phyloP scores from a whole-genome alignment of 768 basidiomycete genomes.

The Chiua virens region DNA sequence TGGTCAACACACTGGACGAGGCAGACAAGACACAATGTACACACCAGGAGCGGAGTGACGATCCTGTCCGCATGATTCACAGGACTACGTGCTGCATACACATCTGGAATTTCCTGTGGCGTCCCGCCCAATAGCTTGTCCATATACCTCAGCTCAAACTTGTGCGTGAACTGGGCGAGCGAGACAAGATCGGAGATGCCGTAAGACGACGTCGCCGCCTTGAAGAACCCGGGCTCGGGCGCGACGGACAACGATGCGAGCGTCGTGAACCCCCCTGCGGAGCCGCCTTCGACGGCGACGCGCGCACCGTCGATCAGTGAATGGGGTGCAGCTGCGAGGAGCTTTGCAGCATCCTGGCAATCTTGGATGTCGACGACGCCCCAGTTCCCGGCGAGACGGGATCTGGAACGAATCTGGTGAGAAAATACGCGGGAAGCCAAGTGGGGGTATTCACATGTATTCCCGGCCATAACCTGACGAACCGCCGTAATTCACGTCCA shows the following conservation, averaged over 20 bases:
- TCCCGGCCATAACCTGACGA: slow-evolving; percentile 71
- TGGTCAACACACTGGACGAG: background rate
- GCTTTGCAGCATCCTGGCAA: slow-evolving; percentile 51
- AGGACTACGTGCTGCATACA: slow-evolving; percentile 62
- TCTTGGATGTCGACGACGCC: slow-evolving; percentile 74
- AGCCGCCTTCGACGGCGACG: slow-evolving; percentile 67
- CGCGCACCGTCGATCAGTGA: slow-evolving; percentile 63
- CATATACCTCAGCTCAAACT: slow-evolving; percentile 62
- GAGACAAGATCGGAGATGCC: slow-evolving; percentile 65
- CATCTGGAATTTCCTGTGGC: slow-evolving; percentile 48
- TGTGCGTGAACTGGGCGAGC: slow-evolving; percentile 67
- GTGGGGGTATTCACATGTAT: slow-evolving; percentile 45
- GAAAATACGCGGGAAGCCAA: no score
- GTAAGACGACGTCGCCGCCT: slow-evolving; percentile 62
- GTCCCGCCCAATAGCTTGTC: slow-evolving; percentile 65
- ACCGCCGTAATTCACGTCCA: slow-evolving; percentile 76
- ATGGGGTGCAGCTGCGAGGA: slow-evolving; percentile 45
- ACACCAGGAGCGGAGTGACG: slow-evolving; percentile 59
- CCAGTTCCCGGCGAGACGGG: slow-evolving; percentile 65
- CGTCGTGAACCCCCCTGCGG: slow-evolving; percentile 72
- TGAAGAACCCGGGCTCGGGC: slow-evolving; percentile 44
- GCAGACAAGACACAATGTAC: slow-evolving; percentile 21
- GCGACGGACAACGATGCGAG: slow-evolving; percentile 48
- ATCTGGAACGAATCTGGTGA: slow-evolving; percentile 20
- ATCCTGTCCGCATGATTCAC: slow-evolving; percentile 63